phyloP scores from a whole-genome alignment of 129 eudicot species.

The Escallonia herrerae region DNA sequence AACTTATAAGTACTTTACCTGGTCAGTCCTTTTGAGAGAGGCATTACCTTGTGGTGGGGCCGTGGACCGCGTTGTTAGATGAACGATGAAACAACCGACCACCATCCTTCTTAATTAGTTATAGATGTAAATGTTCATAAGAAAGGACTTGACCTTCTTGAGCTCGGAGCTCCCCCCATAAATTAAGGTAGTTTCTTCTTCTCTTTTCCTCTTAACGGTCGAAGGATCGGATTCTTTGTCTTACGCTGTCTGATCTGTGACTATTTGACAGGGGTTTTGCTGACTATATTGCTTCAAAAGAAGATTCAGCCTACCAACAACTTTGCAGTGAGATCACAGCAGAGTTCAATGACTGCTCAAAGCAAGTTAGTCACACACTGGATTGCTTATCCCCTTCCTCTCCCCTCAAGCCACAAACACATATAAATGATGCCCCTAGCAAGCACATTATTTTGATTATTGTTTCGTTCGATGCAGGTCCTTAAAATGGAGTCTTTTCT shows the following conservation, averaged over 20 bases:
- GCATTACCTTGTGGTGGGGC: too few species aligned
- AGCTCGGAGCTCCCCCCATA: not conserved
- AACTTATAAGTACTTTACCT: too few species aligned
- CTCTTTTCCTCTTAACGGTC: too few species aligned
- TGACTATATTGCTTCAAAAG: slow-evolving; percentile 55
- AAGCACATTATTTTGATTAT: slow-evolving; percentile 5
- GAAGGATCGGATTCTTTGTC: not conserved
- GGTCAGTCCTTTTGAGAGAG: too few species aligned
- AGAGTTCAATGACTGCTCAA: slow-evolving; percentile 80
- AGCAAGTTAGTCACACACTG: slow-evolving; percentile 50
- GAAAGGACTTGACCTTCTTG: not conserved
- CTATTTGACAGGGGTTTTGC: slow-evolving; percentile 69
- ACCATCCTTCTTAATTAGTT: not conserved
- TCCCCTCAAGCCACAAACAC: not conserved
- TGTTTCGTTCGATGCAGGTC: slow-evolving; percentile 48
- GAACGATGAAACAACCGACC: not conserved
- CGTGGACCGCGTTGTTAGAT: too few species aligned
- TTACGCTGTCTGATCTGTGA: not conserved
- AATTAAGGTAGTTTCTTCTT: not conserved
- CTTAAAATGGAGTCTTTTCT: slow-evolving; percentile 70
- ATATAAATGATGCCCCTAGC: not conserved
- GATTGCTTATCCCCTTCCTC: not conserved
- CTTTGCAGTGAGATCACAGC: slow-evolving; percentile 79
- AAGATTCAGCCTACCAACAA: slow-evolving; percentile 78
- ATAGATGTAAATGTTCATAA: too few species aligned